Base-by-base conservation (phyloP, 2,329 filamentous ascomycete genomes). In the Westerdykella sp. region DNA sequence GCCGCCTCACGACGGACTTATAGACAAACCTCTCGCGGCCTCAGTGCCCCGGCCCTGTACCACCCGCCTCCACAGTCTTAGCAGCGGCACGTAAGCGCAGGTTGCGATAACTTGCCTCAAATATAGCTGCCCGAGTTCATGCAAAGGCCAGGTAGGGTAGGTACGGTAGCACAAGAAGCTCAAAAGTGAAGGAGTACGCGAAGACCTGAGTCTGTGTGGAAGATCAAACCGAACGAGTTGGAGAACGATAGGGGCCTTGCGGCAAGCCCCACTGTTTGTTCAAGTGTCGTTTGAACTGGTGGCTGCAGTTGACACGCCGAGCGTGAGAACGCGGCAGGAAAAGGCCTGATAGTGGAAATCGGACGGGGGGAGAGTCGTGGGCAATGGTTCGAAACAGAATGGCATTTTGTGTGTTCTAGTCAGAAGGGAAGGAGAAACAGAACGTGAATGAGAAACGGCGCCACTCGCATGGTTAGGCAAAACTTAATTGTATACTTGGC, bases 161-260 rank as follows among this genome's bases (percentile, higher is more conserved):
- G 42, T 23, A 12, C 7, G 36, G 23, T 15, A 13, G 28, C 37
- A 15, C 18, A 37, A 34, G n/a, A 41, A 37, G 23, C 39, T 46
- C 15, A 43, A 40, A 52, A 48, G 48, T 42, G 41, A 31, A 54
- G 38, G 42, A 47, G 51, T 9, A 28, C 25, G 25, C 25, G 25
- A 28, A 28, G 25, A 12, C 25, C 25, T 12, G 25, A 28, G 25
- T 28, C 25, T 54, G 45, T 42, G 39, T 12, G 43, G 49, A 13
- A 50, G 49, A 53, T 56, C 51, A 54, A 56, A 54, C 51, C 30
- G 41, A 37, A 41, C 10, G 42, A 37, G 49, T 52, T 45, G 39
- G 44, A 49, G 43, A 47, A 46, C 32, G 15, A 37, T 15, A 28
- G 40, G 31, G 40, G 49, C 49, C 50, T 52, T 49, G 44, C 41